Percentiles rank a stretch among this genome's conserved stretches.
phyloP scores from a whole-genome alignment of 2,329 filamentous ascomycete genomes.

The Fusarium drepaniforme region DNA sequence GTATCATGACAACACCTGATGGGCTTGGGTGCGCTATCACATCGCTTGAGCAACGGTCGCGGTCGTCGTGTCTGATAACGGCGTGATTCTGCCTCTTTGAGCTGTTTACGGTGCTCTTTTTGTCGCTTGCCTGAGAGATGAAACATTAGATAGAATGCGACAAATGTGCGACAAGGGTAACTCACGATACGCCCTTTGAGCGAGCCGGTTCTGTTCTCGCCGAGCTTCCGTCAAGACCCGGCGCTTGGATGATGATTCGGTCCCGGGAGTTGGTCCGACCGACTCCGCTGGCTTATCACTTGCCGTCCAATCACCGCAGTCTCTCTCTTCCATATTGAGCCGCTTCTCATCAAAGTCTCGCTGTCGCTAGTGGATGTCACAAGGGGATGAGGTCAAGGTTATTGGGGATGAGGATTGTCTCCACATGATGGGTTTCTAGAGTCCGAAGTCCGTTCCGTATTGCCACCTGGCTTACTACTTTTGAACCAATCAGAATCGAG shows the following conservation, averaged over 20 bases:
- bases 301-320: background rate
- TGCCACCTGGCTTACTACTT: constrained; percentile 37
- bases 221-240: constrained; percentile 37
- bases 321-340: background rate
- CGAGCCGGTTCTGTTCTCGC: constrained; percentile 43
- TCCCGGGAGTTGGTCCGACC: background rate
- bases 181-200: constrained; percentile 42
- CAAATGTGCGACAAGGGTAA: background rate
- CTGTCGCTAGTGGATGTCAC: background rate
- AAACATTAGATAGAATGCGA: background rate
- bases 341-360: background rate
- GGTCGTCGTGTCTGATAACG: background rate
- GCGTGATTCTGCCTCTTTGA: background rate
- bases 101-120: constrained; percentile 12
- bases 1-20: background rate
- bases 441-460: constrained; percentile 1
- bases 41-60: constrained; percentile 5
- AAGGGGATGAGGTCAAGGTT: background rate
- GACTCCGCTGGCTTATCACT: background rate
- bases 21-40: background rate
- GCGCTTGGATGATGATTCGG: background rate
- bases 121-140: constrained; percentile 28
- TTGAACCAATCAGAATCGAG: constrained; percentile 18
- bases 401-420: background rate
- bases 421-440: background rate